Evolutionary conservation across 345 rosid species (phyloP), one percentile per base, ranked within the genome.

Genomic region (Arabis hirsuta): DNA sequence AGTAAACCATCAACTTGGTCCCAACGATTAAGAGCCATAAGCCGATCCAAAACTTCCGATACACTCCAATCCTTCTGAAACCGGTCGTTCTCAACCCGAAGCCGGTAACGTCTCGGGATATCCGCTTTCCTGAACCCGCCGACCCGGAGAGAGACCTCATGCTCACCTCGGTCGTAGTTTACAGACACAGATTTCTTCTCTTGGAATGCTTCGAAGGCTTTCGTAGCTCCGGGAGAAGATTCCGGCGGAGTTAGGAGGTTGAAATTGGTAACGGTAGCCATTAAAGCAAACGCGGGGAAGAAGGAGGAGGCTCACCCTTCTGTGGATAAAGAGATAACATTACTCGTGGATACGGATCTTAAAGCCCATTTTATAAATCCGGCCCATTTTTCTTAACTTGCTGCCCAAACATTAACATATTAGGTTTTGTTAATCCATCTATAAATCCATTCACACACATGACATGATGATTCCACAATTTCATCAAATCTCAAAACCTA

Each of bases 1-100:
- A 93, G 80, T 59, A 90, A 71, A 2, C 65, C 82, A 38, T 87
- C 87, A 31, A 87, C 84, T 70, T 85, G 76, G 16, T 85, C 87
- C 84, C 81, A 76, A 7, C 74, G 87, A 45, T 78, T 77, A 78
- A 90, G 88, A 73, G 76, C 81, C 62, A 88, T 32, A 24, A 90
- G 79, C 54, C 72, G 78, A 12, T 85, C 71, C 50, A 83, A 90
- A 7, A 93, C 88, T 55, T 88, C 86, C 22, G 96, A 86, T n/a
- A 93, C 77, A 20, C 76, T 75, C 96, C 93, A 93, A 83, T 93
- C 96, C 81, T 81, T 87, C 83, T 93, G 97, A 82, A 90, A 88
- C 72, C 94, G 81, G 72, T 93, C 87, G 31, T 80, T 82, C 55
- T 79, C 78, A 2, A 86, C 92, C 3, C 83, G 77, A 20, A 89